Percentiles rank a stretch among this genome's conserved stretches.
Conservation (phyloP, 1,284 basidiomycete genomes). For the Leccinum angustisporum region DNA sequence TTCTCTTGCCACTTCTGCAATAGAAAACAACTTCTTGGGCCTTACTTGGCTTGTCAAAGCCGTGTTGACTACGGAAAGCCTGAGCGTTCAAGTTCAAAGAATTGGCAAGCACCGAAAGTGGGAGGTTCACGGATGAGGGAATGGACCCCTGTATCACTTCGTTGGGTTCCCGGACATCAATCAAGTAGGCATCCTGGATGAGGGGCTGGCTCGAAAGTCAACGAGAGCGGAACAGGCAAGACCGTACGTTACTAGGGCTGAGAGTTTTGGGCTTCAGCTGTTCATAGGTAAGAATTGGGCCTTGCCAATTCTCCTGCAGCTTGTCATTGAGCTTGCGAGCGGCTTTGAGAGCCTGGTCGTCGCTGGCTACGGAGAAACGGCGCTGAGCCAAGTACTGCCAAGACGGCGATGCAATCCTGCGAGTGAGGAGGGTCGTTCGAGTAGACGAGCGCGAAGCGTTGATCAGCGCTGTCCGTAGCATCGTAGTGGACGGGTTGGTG, state of each 20-base stretch:
- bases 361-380: slow-evolving; percentile 27
- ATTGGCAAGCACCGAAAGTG: slow-evolving; percentile 76
- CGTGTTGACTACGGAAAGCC: slow-evolving; percentile 69
- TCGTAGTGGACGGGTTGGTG: slow-evolving; percentile 8
- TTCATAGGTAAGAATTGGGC: slow-evolving; percentile 73
- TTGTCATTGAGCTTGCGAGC: slow-evolving; percentile 45
- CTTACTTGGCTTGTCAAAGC: slow-evolving; percentile 80
- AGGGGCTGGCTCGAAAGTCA: background rate
- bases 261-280: slow-evolving; percentile 83
- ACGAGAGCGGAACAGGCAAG: background rate
- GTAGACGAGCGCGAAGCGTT: slow-evolving; percentile 15
- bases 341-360: slow-evolving; percentile 39
- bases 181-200: slow-evolving; percentile 72
- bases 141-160: slow-evolving; percentile 95
- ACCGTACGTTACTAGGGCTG: slow-evolving; percentile 76
- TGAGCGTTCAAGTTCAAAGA: slow-evolving; percentile 65
- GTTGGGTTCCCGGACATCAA: slow-evolving; percentile 93
- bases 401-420: slow-evolving; percentile 7
- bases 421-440: slow-evolving; percentile 9
- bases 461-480: slow-evolving; percentile 26
- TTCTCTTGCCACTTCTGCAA: slow-evolving; percentile 90
- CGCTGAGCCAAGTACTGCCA: slow-evolving; percentile 17
- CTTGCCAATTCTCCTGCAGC: slow-evolving; percentile 67
- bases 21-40: slow-evolving; percentile 90
- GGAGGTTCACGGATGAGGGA: slow-evolving; percentile 92